Conservation (phyloP, 257 asterid genomes). For the Catharanthus roseus region DNA sequence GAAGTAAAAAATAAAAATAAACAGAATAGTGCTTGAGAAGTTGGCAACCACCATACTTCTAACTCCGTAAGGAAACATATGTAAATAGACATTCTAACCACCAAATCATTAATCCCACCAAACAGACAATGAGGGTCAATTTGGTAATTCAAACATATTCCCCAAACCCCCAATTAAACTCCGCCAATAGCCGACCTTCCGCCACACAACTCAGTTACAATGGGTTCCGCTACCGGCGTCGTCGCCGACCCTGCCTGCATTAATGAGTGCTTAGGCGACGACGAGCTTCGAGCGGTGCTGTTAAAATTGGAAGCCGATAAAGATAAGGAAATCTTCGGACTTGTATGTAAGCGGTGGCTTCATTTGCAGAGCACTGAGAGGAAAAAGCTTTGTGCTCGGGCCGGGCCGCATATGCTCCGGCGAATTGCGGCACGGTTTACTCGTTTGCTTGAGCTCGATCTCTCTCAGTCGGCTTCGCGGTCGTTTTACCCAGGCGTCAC, state of each 20-base stretch:
- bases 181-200: background rate
- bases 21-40: no score
- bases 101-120: background rate
- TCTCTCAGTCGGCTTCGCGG: slow-evolving; percentile 74
- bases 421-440: slow-evolving; percentile 74
- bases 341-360: slow-evolving; percentile 96
- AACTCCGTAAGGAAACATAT: background rate
- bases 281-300: slow-evolving; percentile 72
- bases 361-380: slow-evolving; percentile 76
- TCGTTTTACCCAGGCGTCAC: slow-evolving; percentile 93
- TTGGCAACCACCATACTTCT: no score
- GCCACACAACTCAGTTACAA: background rate
- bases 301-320: slow-evolving; percentile 41
- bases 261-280: slow-evolving; percentile 68
- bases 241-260: slow-evolving; percentile 28
- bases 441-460: slow-evolving; percentile 67
- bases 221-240: slow-evolving; percentile 7
- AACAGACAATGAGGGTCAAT: background rate
- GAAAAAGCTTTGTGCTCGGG: slow-evolving; percentile 67
- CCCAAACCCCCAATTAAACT: background rate
- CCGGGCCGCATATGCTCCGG: slow-evolving; percentile 92
- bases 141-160: background rate
- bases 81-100: background rate
- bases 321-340: slow-evolving; percentile 75
- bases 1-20: no score